Evolutionary conservation across 75 land plant genomes (phyloP).

Genomic region (Selaginella tamariscina): DNA sequence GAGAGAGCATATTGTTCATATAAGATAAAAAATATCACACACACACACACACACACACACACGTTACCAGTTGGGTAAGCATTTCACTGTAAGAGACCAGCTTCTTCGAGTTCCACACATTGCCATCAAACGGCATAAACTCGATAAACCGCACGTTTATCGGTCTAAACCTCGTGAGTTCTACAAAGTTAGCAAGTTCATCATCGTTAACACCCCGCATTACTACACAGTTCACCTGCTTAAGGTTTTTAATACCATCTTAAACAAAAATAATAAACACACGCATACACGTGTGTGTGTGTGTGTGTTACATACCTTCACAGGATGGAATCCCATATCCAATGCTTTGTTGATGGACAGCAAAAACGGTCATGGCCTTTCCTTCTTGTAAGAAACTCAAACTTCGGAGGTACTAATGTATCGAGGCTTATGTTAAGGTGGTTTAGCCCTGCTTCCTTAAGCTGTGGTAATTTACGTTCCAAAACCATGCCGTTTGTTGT

Average conservation of each 20-base stretch:
- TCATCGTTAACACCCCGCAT: slow-evolving; percentile 98
- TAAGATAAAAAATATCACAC: neutral
- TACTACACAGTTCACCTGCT: slow-evolving; percentile 85
- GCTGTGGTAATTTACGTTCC: slow-evolving; percentile 67
- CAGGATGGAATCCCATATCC: slow-evolving; percentile 74
- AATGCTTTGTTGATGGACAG: slow-evolving; percentile 67
- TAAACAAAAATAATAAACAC: neutral
- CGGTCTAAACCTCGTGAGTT: slow-evolving; percentile 65
- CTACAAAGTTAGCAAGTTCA: slow-evolving; percentile 88
- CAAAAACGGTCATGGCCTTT: slow-evolving; percentile 81
- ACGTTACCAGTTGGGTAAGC: slow-evolving; percentile 70
- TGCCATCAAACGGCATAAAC: slow-evolving; percentile 99
- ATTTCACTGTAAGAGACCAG: slow-evolving; percentile 90
- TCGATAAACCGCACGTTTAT: slow-evolving; percentile 92
- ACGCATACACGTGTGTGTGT: too few relatives aligned
- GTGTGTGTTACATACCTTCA: too few relatives aligned
- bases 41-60: slow-evolving; percentile 9
- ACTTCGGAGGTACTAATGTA: slow-evolving; percentile 92
- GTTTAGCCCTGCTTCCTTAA: slow-evolving; percentile 64
- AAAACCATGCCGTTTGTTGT: slow-evolving; percentile 82
- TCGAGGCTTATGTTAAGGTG: slow-evolving; percentile 80
- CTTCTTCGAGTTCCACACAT: slow-evolving; percentile 96
- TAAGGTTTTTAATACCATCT: neutral
- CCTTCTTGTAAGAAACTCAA: slow-evolving; percentile 85
- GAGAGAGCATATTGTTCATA: neutral